Percentiles rank a stretch among this genome's conserved stretches.
phyloP scores from a whole-genome alignment of 805 yeast species.

The Saccharomycopsis sp. region DNA sequence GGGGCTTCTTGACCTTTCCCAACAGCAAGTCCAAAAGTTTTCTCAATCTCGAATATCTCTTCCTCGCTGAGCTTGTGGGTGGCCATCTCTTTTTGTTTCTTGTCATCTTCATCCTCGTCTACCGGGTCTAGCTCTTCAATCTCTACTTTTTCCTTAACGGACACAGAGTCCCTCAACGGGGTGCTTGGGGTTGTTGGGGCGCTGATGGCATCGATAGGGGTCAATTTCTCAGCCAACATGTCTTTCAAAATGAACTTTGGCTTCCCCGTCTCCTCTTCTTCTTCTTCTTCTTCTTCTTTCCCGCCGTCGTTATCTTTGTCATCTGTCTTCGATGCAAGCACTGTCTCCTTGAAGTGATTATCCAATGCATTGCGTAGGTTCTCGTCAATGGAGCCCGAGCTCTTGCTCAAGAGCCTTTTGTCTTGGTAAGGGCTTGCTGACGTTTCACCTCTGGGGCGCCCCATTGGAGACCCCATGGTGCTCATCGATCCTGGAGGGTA shows the following conservation, averaged over 20 bases:
- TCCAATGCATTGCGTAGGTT: too few species aligned
- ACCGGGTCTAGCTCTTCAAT: background rate
- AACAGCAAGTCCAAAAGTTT: background rate
- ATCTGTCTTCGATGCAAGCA: background rate
- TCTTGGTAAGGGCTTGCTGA: too few species aligned
- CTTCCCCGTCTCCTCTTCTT: background rate
- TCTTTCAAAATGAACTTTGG: too few species aligned
- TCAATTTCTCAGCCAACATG: too few species aligned
- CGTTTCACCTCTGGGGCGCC: too few species aligned
- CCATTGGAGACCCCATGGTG: too few species aligned
- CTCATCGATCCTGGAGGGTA: too few species aligned
- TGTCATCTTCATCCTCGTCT: background rate
- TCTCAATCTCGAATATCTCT: background rate
- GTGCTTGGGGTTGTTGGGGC: too few species aligned
- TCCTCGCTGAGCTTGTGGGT: background rate
- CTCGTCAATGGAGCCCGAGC: background rate
- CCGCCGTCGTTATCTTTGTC: background rate
- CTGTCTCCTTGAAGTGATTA: background rate
- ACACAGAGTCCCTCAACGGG: background rate
- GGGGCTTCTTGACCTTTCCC: too few species aligned
- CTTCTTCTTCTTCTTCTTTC: background rate
- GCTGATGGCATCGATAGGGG: too few species aligned
- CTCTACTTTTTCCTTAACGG: background rate
- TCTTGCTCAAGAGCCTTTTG: background rate
- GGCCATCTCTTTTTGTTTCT: background rate